phyloP scores from a whole-genome alignment of 495 filamentous ascomycete genomes.

The Bacidia rubella region DNA sequence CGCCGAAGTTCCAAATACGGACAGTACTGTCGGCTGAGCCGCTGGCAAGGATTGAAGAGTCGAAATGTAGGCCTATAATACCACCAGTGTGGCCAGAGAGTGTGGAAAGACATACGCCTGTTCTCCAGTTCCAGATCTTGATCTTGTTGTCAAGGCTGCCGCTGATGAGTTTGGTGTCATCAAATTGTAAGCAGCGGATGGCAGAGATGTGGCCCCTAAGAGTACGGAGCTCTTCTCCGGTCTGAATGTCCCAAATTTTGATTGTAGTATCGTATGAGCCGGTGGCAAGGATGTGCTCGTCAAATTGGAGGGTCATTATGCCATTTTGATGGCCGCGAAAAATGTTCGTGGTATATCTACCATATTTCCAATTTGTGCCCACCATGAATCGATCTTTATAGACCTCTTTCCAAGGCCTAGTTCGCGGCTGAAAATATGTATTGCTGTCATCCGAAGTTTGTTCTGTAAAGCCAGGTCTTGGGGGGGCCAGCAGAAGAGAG shows the following conservation, averaged over 20 bases:
- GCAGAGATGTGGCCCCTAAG: slow-evolving; percentile 68
- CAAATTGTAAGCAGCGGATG: slow-evolving; percentile 82
- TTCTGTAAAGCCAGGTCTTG: slow-evolving; percentile 20
- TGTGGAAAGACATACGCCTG: slow-evolving; percentile 73
- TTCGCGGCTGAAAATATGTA: slow-evolving; percentile 34
- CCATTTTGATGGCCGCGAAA: slow-evolving; percentile 89
- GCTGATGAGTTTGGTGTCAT: slow-evolving; percentile 79
- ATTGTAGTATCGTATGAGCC: slow-evolving; percentile 91
- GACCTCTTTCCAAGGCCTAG: slow-evolving; percentile 81
- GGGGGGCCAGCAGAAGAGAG: background rate
- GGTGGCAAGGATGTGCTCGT: slow-evolving; percentile 81
- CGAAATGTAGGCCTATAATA: slow-evolving; percentile 77
- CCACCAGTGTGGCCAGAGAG: slow-evolving; percentile 64
- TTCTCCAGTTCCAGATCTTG: slow-evolving; percentile 94
- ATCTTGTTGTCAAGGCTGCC: slow-evolving; percentile 69
- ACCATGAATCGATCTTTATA: slow-evolving; percentile 83
- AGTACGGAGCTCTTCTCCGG: slow-evolving; percentile 69
- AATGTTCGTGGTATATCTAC: slow-evolving; percentile 64
- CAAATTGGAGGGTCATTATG: slow-evolving; percentile 91
- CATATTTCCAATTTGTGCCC: slow-evolving; percentile 92
- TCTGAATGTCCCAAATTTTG: slow-evolving; percentile 92
- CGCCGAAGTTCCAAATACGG: slow-evolving; percentile 86
- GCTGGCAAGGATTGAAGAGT: slow-evolving; percentile 66
- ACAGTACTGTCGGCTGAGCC: slow-evolving; percentile 82
- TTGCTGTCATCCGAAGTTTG: slow-evolving; percentile 20